Evolutionary conservation across 2,329 filamentous ascomycete species (phyloP).

Genomic region (Hawksworthiomyces lignivorus): DNA sequence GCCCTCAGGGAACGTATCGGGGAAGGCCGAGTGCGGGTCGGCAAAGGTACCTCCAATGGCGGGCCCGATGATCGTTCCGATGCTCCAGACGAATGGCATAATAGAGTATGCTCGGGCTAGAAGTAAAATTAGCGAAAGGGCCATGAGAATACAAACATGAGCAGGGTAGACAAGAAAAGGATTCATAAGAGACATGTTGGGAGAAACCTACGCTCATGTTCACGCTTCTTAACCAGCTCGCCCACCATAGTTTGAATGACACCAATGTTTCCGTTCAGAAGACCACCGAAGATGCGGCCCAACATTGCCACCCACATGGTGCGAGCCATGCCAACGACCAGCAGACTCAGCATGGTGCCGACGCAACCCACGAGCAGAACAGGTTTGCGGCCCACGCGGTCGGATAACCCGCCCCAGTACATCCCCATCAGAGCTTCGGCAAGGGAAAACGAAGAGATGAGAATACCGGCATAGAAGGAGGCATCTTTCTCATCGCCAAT

Average conservation of each 20-base stretch:
- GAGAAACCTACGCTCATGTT: constrained; percentile 67
- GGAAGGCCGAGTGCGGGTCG: constrained; percentile 67
- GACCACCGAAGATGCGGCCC: constrained; percentile 69
- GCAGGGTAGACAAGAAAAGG: not conserved
- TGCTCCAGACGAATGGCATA: constrained; percentile 91
- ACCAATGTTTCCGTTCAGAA: constrained; percentile 86
- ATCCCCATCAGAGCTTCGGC: constrained; percentile 78
- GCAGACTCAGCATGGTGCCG: constrained; percentile 74
- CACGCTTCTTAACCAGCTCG: constrained; percentile 73
- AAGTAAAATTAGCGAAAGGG: constrained; percentile 11
- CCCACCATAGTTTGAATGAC: constrained; percentile 91
- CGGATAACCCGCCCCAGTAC: constrained; percentile 80
- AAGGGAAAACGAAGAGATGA: constrained; percentile 79
- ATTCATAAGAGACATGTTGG: too few species aligned
- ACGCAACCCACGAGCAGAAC: constrained; percentile 73
- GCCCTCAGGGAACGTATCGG: constrained; percentile 56
- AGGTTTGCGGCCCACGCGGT: constrained; percentile 76
- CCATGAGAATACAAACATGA: not conserved
- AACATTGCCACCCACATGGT: constrained; percentile 78
- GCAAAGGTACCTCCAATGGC: constrained; percentile 83
- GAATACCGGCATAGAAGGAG: constrained; percentile 78
- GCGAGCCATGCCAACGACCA: constrained; percentile 73
- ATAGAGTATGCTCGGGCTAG: constrained; percentile 76
- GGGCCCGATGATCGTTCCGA: constrained; percentile 83
- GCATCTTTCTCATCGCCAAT: constrained; percentile 67